Conservation (phyloP, 2,329 filamentous ascomycete genomes). For the Neocucurbitaria cava region DNA sequence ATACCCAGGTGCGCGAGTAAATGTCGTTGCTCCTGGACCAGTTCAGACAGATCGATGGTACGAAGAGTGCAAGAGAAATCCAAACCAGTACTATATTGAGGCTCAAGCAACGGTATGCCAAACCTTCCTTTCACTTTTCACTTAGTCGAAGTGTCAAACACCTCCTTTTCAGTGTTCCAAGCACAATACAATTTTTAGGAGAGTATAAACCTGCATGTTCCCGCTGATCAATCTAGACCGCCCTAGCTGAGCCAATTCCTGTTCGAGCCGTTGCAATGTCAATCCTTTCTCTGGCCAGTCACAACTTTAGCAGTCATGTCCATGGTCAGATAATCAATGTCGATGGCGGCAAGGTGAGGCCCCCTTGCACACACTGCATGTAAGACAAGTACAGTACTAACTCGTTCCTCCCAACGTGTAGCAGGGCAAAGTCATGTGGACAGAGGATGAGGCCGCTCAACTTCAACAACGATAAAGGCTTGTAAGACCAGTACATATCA, state of each 20-base stretch:
- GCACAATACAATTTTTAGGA: neutral
- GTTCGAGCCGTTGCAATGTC: constrained; percentile 53
- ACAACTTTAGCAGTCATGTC: constrained; percentile 54
- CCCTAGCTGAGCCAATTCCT: constrained; percentile 49
- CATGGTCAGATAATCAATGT: constrained; percentile 56
- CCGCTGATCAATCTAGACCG: constrained; percentile 32
- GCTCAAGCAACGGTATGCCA: constrained; percentile 51
- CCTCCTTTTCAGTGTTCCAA: neutral
- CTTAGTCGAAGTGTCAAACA: neutral
- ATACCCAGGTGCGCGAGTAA: constrained; percentile 51
- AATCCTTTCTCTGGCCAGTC: constrained; percentile 56
- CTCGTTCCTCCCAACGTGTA: constrained; percentile 16
- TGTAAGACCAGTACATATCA: neutral
- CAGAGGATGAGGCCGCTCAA: constrained; percentile 37
- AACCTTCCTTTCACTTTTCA: neutral
- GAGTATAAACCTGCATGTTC: neutral
- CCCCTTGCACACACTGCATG: neutral
- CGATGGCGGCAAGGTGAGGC: constrained; percentile 46
- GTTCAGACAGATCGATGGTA: constrained; percentile 54
- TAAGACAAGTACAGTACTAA: neutral
- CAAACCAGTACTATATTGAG: constrained; percentile 51
- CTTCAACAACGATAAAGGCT: neutral
- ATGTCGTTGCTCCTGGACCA: constrained; percentile 56
- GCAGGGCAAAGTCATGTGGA: constrained; percentile 53
- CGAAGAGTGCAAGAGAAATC: constrained; percentile 50